Evolutionary conservation across 2,329 filamentous ascomycete genomes (phyloP).

Genomic region (Diaporthe citrichinensis): DNA sequence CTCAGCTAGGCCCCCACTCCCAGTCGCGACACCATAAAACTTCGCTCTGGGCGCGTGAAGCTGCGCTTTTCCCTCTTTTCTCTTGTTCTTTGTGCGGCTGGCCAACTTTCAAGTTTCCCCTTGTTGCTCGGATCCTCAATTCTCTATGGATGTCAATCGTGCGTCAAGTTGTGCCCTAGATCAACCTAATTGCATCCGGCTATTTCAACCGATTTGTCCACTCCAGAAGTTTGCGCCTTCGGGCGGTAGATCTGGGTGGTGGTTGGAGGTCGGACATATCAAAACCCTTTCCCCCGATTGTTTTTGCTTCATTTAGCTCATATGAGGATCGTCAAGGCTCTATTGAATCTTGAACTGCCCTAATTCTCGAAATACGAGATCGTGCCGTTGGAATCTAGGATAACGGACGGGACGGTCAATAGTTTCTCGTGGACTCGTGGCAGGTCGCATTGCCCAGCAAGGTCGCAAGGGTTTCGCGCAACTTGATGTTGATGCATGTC

Average conservation of each 20-base stretch:
- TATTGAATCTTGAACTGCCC: neutral
- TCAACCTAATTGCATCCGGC: slow-evolving; percentile 80
- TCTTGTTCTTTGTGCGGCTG: slow-evolving; percentile 84
- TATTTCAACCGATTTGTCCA: slow-evolving; percentile 63
- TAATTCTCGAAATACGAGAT: neutral
- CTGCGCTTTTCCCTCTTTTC: slow-evolving; percentile 54
- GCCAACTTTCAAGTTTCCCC: slow-evolving; percentile 78
- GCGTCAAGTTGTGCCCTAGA: slow-evolving; percentile 88
- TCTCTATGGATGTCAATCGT: slow-evolving; percentile 64
- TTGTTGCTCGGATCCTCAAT: slow-evolving; percentile 81
- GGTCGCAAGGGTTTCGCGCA: neutral
- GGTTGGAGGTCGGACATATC: slow-evolving; percentile 60
- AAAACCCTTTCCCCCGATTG: neutral
- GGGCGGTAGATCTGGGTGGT: slow-evolving; percentile 53
- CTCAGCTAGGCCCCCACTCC: slow-evolving; percentile 2
- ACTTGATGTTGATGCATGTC: slow-evolving; percentile 8
- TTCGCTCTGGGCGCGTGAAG: slow-evolving; percentile 40
- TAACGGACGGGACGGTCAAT: neutral
- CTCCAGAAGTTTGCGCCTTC: slow-evolving; percentile 59
- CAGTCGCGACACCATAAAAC: slow-evolving; percentile 42
- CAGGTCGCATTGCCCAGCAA: slow-evolving; percentile 21
- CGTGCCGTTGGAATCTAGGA: too few species aligned
- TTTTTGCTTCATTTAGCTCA: neutral
- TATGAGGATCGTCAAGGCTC: slow-evolving; percentile 25
- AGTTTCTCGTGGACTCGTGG: neutral